Conservation (phyloP, 2,329 filamentous ascomycete species). For the Coleophoma eucalyptorum region DNA sequence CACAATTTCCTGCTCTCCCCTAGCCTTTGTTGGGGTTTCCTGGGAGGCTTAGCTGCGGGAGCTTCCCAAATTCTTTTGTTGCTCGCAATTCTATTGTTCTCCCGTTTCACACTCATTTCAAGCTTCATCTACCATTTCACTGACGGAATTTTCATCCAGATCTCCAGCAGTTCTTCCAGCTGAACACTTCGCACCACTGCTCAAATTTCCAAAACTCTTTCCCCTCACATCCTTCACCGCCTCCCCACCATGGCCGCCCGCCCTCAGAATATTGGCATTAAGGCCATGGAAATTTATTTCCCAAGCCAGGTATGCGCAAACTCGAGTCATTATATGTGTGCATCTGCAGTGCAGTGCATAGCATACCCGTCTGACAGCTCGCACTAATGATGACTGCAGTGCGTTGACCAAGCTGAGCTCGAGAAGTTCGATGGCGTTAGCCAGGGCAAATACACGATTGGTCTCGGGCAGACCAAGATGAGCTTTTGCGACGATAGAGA, state of each 20-base stretch:
- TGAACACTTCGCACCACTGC: too few species aligned
- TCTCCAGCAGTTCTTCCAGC: background rate
- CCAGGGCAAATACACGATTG: slow-evolving; percentile 85
- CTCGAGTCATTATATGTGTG: background rate
- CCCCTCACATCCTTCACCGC: slow-evolving; percentile 17
- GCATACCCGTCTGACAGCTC: background rate
- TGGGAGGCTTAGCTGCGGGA: background rate
- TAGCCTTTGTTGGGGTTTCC: background rate
- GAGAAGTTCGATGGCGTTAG: slow-evolving; percentile 84
- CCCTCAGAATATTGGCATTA: slow-evolving; percentile 86
- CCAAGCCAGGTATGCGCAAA: slow-evolving; percentile 68
- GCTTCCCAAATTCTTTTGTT: background rate
- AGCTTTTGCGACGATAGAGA: slow-evolving; percentile 88
- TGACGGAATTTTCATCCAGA: background rate
- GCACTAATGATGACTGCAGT: slow-evolving; percentile 46
- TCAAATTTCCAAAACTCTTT: background rate
- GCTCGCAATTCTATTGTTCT: background rate
- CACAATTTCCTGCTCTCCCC: background rate
- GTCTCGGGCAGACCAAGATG: slow-evolving; percentile 88
- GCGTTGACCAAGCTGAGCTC: slow-evolving; percentile 78
- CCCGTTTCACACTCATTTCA: background rate
- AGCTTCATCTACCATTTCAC: background rate
- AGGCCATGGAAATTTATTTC: slow-evolving; percentile 89
- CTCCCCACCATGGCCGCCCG: slow-evolving; percentile 60
- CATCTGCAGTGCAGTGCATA: too few species aligned